A percentile compares a stretch with the other conserved stretches of the same genome.
These are phyloP conservation scores for Blastobotrys malaysiensis DNA, from an alignment of 1,139 yeast species.

Conservation along the genomic window DNA sequence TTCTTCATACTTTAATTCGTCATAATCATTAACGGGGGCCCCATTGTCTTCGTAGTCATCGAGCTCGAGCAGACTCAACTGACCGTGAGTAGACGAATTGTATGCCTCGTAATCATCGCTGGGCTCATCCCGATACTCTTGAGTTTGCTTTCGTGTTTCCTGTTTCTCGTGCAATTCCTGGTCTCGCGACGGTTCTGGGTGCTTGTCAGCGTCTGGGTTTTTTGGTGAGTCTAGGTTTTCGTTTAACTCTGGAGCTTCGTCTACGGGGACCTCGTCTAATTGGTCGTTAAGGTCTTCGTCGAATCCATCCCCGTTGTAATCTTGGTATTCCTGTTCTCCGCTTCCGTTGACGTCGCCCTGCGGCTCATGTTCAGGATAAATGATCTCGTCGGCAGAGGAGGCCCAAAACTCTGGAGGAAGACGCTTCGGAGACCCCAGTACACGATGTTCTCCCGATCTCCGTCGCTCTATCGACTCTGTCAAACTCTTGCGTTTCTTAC, in stretches of 20 bases:
- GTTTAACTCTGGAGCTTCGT: too few species aligned
- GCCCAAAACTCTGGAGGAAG: not conserved
- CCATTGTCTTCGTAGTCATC: not conserved
- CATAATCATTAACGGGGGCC: too few species aligned
- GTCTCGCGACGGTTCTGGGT: too few species aligned
- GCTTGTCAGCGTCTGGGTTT: too few species aligned
- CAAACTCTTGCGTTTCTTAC: not conserved
- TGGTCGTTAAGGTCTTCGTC: not conserved
- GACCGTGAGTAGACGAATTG: not conserved
- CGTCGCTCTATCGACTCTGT: not conserved
- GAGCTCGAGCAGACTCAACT: constrained; percentile 1
- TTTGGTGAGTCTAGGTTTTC: not conserved
- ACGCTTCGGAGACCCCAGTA: not conserved
- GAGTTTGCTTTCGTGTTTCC: too few species aligned
- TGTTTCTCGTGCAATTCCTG: not conserved
- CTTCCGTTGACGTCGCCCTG: too few species aligned
- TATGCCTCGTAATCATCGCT: not conserved
- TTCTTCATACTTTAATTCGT: not conserved
- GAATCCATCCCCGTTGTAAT: too few species aligned
- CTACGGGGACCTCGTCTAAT: too few species aligned
- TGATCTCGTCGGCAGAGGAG: not conserved
- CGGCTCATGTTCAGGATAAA: not conserved
- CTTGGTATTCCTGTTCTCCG: not conserved
- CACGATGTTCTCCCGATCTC: not conserved
- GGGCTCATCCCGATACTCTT: not conserved